Conservation (phyloP, 805 yeast species). For the Maudiozyma turicensis region DNA sequence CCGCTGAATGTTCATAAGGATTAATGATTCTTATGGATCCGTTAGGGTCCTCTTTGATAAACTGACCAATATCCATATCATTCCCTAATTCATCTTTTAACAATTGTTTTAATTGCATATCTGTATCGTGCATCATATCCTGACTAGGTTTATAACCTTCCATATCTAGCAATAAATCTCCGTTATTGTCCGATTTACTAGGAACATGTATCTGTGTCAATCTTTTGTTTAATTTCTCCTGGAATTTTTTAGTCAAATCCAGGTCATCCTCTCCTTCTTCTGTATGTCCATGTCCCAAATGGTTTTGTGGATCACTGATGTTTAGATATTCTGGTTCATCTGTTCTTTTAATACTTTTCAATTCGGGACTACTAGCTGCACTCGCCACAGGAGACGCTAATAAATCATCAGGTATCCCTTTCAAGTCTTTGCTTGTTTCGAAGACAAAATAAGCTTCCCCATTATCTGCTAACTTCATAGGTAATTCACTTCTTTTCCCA, state of each 20-base stretch:
- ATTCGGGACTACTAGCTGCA: conserved; percentile 51
- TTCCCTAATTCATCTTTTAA: conserved; percentile 66
- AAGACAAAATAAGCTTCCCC: conserved; percentile 98
- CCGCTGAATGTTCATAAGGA: conserved; percentile 18
- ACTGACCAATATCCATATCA: conserved; percentile 36
- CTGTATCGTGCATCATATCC: conserved; percentile 66
- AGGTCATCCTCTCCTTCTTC: background rate
- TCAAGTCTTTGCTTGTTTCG: conserved; percentile 54
- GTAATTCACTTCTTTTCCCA: conserved; percentile 68
- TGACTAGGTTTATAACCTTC: conserved; percentile 90
- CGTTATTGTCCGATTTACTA: conserved; percentile 76
- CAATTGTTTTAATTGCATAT: conserved; percentile 61
- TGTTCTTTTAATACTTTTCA: conserved; percentile 12
- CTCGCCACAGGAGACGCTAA: conserved; percentile 81
- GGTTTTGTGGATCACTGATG: conserved; percentile 12
- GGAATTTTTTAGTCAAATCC: conserved; percentile 11
- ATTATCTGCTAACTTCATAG: conserved; percentile 95
- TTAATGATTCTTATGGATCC: conserved; percentile 56
- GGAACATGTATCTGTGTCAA: conserved; percentile 72
- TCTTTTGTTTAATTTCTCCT: conserved; percentile 46
- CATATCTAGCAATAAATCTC: conserved; percentile 85
- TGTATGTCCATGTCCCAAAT: background rate
- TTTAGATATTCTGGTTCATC: conserved; percentile 30
- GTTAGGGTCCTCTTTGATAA: conserved; percentile 48
- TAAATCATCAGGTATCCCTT: conserved; percentile 62